Evolutionary conservation across 2,329 filamentous ascomycete genomes (phyloP).

Genomic region (Fusarium guadeloupense): DNA sequence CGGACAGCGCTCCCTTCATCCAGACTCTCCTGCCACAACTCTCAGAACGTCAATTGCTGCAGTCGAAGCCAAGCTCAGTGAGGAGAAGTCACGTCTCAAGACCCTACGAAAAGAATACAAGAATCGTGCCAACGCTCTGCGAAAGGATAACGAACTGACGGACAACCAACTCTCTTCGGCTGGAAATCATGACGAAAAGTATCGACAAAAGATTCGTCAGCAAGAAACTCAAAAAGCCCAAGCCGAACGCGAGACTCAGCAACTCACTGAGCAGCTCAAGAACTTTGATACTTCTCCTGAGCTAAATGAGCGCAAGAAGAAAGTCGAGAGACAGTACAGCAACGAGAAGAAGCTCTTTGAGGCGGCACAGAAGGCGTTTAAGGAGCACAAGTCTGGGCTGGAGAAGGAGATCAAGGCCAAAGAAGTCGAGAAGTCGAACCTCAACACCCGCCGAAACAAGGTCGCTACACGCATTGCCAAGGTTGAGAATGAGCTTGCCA

Average conservation of each 20-base stretch:
- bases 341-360: conserved; percentile 69
- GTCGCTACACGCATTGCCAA: conserved; percentile 76
- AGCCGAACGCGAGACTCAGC: conserved; percentile 64
- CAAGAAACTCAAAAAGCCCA: conserved; percentile 78
- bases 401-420: conserved; percentile 71
- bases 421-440: conserved; percentile 69
- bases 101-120: conserved; percentile 79
- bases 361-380: conserved; percentile 61
- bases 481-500: conserved; percentile 76
- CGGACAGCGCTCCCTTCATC: conserved; percentile 70
- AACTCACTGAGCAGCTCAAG: conserved; percentile 67
- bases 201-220: conserved; percentile 78
- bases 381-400: conserved; percentile 67
- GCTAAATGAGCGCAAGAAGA: conserved; percentile 65
- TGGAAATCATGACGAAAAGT: conserved; percentile 79
- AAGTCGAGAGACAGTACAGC: conserved; percentile 62
- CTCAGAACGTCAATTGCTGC: conserved; percentile 79
- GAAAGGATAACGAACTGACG: conserved; percentile 78
- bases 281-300: conserved; percentile 71
- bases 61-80: conserved; percentile 74
- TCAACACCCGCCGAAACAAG: conserved; percentile 76
- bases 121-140: conserved; percentile 70
- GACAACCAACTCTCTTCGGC: conserved; percentile 72
- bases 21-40: conserved; percentile 80
- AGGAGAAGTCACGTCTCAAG: conserved; percentile 75